Evolutionary conservation across 1,284 basidiomycete species (phyloP).

Genomic region (Sphaerobolus stellatus): DNA sequence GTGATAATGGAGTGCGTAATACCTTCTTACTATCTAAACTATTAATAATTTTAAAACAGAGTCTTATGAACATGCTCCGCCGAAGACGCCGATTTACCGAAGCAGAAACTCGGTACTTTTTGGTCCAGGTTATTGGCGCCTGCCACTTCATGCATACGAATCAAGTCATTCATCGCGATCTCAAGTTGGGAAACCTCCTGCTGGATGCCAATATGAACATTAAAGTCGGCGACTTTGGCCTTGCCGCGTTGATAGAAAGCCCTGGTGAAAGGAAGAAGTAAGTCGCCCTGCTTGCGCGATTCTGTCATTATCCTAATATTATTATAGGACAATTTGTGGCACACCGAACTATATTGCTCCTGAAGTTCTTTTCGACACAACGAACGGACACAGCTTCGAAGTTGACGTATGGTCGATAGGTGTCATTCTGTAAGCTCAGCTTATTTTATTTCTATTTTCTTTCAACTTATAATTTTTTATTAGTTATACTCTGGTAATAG

Average conservation of each 20-base stretch:
- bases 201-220: conserved; percentile 91
- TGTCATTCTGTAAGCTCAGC: conserved; percentile 69
- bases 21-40: background rate
- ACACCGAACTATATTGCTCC: conserved; percentile 99
- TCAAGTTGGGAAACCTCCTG: conserved; percentile 96
- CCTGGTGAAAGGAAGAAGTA: conserved; percentile 94
- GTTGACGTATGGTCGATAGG: conserved; percentile 98
- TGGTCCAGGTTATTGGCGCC: conserved; percentile 93
- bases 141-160: conserved; percentile 96
- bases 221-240: conserved; percentile 96
- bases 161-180: conserved; percentile 94
- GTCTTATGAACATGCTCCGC: conserved; percentile 89
- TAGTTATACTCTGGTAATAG: conserved; percentile 86
- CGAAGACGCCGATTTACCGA: conserved; percentile 87
- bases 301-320: background rate
- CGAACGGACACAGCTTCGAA: conserved; percentile 96
- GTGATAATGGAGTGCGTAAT: conserved; percentile 69
- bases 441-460: background rate
- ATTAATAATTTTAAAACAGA: conserved; percentile 26
- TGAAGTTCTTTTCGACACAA: conserved; percentile 94
- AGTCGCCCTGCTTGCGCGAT: conserved; percentile 18
- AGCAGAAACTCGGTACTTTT: conserved; percentile 89
- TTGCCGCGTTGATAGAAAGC: conserved; percentile 95
- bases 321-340: conserved; percentile 82
- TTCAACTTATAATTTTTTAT: conserved; percentile 20